Conservation (phyloP, 345 rosid species). For the Eucalyptus rudis region DNA sequence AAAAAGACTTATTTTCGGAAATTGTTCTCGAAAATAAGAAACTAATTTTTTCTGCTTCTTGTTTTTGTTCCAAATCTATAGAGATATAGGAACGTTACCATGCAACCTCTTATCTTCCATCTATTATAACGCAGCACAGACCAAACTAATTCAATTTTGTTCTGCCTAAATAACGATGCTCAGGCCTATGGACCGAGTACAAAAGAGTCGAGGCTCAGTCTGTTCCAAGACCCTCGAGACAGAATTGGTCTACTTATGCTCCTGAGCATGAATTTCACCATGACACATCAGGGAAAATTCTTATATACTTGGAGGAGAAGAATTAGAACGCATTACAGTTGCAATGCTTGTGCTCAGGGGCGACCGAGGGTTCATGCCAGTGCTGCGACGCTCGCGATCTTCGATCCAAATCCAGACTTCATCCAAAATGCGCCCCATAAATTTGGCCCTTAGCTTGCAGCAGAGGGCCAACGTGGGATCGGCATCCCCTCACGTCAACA, state of each 20-base stretch:
- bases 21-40: no score
- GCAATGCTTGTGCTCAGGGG: background rate
- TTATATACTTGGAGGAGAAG: background rate
- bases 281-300: background rate
- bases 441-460: background rate
- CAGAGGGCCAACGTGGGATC: background rate
- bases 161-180: no score
- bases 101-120: no score
- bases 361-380: background rate
- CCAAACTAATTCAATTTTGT: no score
- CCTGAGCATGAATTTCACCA: background rate
- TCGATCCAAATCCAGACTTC: background rate
- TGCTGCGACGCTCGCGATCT: background rate
- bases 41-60: accelerated
- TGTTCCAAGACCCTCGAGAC: background rate
- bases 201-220: background rate
- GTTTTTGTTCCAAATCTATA: no score
- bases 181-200: background rate
- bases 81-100: accelerated
- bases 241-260: background rate
- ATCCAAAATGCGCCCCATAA: background rate
- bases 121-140: no score
- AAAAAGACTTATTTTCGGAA: no score
- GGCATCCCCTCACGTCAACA: background rate
- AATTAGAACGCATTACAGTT: background rate